These are phyloP conservation scores for Didymella arachidicola DNA, from an alignment of 2,329 filamentous ascomycete species.

Conservation along the genomic window DNA sequence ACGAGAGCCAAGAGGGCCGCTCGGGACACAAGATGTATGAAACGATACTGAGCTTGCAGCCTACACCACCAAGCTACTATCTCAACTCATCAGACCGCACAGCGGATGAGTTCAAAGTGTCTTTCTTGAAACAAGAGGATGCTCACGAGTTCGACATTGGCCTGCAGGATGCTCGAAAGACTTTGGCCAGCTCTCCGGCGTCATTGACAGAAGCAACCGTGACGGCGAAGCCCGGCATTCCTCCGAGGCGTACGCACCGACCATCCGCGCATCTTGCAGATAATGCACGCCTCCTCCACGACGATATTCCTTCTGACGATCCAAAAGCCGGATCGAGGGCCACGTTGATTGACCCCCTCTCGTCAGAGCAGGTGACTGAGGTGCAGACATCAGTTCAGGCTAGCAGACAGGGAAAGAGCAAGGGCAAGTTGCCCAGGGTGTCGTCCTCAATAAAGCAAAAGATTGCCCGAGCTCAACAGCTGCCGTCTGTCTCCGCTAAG, in stretches of 20 bases:
- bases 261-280: not conserved
- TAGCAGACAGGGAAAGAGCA: constrained; percentile 2
- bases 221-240: not conserved
- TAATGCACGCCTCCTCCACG: not conserved
- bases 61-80: constrained; percentile 30
- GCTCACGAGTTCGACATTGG: constrained; percentile 31
- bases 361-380: not conserved
- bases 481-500: constrained; percentile 17
- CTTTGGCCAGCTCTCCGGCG: not conserved
- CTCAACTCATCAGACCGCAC: constrained; percentile 30
- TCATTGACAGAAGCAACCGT: not conserved
- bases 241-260: not conserved
- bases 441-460: constrained; percentile 26
- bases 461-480: constrained; percentile 11
- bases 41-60: not conserved
- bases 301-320: not conserved
- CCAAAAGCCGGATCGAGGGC: not conserved
- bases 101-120: constrained; percentile 32
- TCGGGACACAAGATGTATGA: constrained; percentile 19
- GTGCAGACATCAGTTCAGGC: not conserved
- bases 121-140: constrained; percentile 29
- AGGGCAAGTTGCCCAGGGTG: constrained; percentile 29
- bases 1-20: constrained; percentile 17
- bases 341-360: not conserved
- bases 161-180: constrained; percentile 7